A percentile compares a stretch with the other conserved stretches of the same genome.
Conservation (phyloP, 441 rosid genomes). For the Dalechampia spathulata region DNA sequence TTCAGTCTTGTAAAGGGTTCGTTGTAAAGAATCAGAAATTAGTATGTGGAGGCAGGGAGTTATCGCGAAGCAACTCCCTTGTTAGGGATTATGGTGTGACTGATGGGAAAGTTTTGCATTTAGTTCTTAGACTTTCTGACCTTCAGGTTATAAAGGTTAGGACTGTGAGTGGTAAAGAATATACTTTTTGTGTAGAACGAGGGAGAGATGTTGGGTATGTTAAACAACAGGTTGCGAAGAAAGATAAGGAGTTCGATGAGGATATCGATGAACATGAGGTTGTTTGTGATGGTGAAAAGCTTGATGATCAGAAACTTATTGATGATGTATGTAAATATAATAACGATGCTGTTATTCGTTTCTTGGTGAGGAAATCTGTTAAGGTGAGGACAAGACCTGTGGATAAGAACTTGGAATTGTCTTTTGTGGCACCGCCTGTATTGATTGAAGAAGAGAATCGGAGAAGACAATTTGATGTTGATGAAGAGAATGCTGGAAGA, state of each 20-base stretch:
- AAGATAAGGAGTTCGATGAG: constrained; percentile 37
- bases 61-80: constrained; percentile 60
- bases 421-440: constrained; percentile 41
- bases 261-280: constrained; percentile 51
- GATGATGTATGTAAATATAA: constrained; percentile 43
- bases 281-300: constrained; percentile 57
- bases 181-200: constrained; percentile 52
- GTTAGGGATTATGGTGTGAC: constrained; percentile 67
- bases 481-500: constrained; percentile 18
- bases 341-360: constrained; percentile 52
- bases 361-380: constrained; percentile 50
- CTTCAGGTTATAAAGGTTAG: constrained; percentile 62
- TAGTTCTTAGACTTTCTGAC: constrained; percentile 71
- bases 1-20: constrained; percentile 63
- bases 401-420: constrained; percentile 59
- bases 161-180: constrained; percentile 52
- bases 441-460: constrained; percentile 15
- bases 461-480: constrained; percentile 13
- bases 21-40: constrained; percentile 68
- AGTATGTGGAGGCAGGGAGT: constrained; percentile 68
- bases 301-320: constrained; percentile 64
- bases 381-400: constrained; percentile 58
- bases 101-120: constrained; percentile 68
- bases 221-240: constrained; percentile 59
- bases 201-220: constrained; percentile 69